Conservation (phyloP, 2,329 filamentous ascomycete species). For the Colletotrichum sp. region DNA sequence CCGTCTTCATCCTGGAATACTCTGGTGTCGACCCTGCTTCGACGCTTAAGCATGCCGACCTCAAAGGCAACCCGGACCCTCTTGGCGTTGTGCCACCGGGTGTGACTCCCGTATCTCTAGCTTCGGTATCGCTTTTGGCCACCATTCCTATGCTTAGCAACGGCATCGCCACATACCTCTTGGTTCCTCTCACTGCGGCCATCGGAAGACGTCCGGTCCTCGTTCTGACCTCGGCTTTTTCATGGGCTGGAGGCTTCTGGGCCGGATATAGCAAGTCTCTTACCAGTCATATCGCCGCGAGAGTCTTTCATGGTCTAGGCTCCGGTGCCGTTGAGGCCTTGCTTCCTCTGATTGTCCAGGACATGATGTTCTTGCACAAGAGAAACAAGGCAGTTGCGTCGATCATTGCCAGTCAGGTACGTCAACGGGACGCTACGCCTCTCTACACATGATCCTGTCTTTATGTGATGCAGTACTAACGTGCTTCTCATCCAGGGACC, state of each 20-base stretch:
- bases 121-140: slow-evolving; percentile 30
- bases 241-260: slow-evolving; percentile 37
- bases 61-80: slow-evolving; percentile 24
- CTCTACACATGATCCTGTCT: not conserved
- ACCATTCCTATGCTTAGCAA: slow-evolving; percentile 37
- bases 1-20: slow-evolving; percentile 37
- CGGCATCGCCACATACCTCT: slow-evolving; percentile 34
- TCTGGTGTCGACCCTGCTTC: slow-evolving; percentile 29
- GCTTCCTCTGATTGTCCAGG: slow-evolving; percentile 39
- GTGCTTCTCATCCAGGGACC: slow-evolving; percentile 17
- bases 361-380: slow-evolving; percentile 41
- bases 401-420: slow-evolving; percentile 27
- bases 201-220: slow-evolving; percentile 39
- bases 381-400: slow-evolving; percentile 34
- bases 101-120: slow-evolving; percentile 30
- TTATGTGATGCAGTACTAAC: not conserved
- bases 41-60: slow-evolving; percentile 24
- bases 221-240: slow-evolving; percentile 30
- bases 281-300: slow-evolving; percentile 31
- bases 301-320: slow-evolving; percentile 36
- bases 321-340: slow-evolving; percentile 37
- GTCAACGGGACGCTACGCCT: not conserved
- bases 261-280: slow-evolving; percentile 33
- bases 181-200: slow-evolving; percentile 37
- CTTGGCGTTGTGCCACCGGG: not conserved